Evolutionary conservation across 768 basidiomycete genomes (phyloP), one percentile per base, ranked within the genome.

Genomic region (Russula lepida): DNA sequence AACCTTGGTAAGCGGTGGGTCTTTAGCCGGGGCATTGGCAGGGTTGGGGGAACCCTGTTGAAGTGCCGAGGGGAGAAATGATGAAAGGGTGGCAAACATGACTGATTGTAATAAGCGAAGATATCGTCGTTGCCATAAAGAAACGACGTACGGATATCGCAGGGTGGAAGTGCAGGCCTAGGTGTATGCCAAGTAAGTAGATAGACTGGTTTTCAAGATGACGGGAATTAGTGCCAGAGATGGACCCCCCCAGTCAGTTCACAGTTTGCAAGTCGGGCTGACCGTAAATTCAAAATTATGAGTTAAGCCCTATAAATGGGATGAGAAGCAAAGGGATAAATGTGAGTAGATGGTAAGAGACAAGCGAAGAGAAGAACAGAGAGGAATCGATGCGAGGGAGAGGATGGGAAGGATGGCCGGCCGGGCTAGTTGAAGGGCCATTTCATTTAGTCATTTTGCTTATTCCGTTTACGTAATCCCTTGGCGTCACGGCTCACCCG

Each of bases 21-120:
- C 56, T 33, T 48, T 63, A 57, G 0, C 44, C 11, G 28, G 48
- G 23, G 19, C 23, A 2, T 49, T 63, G 17, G 25, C 43, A 49
- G 62, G 62, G 52, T 58, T 63, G 48, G 62, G 62, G 52, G 62
- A 63, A 5, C 46, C 39, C 39, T 63, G 62, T 49, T 60, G 59
- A 5, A 63, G 62, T 7, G 56, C 61, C 1, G 56, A 62, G 44
- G 61, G 61, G 9, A 62, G 61, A 54, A 62, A 58, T 27, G 61
- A 62, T 9, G 61, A 62, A 13, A 62, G 56, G 44, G 61, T 62
- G 7, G 61, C 61, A 37, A 62, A 58, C 61, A 62, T 58, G 37
- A 41, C 56, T 62, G 17, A n/a, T 44, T 46, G 48, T 35, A 11
- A 62, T 48, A 21, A 62, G 56, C 51, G 12, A 41, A 8, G 28